Percentiles rank a stretch among this genome's conserved stretches.
Conservation (phyloP, 2,329 filamentous ascomycete species). For the Cytospora schulzeri region DNA sequence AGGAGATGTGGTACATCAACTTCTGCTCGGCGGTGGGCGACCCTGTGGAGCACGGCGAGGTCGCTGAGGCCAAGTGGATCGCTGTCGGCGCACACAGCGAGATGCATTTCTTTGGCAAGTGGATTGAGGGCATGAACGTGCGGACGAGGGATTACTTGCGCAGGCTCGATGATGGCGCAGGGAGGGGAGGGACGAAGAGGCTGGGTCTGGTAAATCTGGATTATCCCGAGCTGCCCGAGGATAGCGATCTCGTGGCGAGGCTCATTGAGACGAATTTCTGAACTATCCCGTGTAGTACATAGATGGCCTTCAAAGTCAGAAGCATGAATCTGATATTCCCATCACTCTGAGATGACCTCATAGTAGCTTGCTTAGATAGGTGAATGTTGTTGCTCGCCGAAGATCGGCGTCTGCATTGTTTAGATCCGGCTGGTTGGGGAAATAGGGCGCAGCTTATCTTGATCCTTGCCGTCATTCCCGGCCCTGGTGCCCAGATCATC, state of each 20-base stretch:
- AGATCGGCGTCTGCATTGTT: constrained; percentile 12
- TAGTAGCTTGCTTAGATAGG: too few species aligned
- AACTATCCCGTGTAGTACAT: neutral
- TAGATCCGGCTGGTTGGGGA: neutral
- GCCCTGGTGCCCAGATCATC: neutral
- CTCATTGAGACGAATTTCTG: constrained; percentile 45
- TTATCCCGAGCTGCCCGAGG: constrained; percentile 33
- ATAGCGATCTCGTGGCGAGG: constrained; percentile 42
- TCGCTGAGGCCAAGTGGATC: constrained; percentile 46
- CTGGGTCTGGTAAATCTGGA: constrained; percentile 33
- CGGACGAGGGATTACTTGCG: constrained; percentile 38
- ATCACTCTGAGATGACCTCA: neutral
- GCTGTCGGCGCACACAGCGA: constrained; percentile 46
- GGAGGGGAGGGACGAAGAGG: constrained; percentile 32
- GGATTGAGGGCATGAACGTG: constrained; percentile 48
- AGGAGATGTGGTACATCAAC: constrained; percentile 43
- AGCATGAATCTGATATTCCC: neutral
- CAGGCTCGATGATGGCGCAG: constrained; percentile 29
- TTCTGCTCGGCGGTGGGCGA: constrained; percentile 48
- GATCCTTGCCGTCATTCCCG: neutral
- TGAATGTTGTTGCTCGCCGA: too few species aligned
- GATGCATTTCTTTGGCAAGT: constrained; percentile 38
- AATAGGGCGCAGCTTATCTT: constrained; percentile 11
- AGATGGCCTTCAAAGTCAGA: neutral
- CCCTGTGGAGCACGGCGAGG: constrained; percentile 39